Evolutionary conservation across 106 monocot species (phyloP).

Genomic region (Cymbidium sinense): DNA sequence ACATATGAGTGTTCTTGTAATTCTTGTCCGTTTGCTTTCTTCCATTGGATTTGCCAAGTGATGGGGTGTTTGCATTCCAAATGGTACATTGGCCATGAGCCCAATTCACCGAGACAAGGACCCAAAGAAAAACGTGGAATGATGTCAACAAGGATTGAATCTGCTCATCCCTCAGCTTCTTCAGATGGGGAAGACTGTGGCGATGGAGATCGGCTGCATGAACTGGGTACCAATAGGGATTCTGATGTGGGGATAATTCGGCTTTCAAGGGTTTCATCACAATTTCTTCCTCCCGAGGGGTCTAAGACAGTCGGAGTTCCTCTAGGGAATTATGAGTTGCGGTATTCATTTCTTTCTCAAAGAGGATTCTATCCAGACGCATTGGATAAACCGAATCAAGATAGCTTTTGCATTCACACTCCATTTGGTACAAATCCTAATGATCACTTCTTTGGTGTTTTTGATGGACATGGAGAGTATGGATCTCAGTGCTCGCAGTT

Average conservation of each 20-base stretch:
- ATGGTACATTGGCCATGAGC: constrained; percentile 37
- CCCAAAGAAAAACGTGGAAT: constrained; percentile 22
- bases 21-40: constrained; percentile 6
- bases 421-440: constrained; percentile 78
- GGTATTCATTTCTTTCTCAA: constrained; percentile 89
- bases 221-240: constrained; percentile 34
- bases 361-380: constrained; percentile 97
- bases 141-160: constrained; percentile 16
- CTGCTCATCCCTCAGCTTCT: constrained; percentile 23
- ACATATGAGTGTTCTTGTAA: constrained; percentile 19
- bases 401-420: constrained; percentile 85
- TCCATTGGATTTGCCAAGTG: constrained; percentile 18
- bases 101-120: constrained; percentile 25
- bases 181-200: constrained; percentile 38
- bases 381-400: constrained; percentile 88
- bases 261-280: constrained; percentile 77
- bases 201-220: constrained; percentile 44
- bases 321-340: constrained; percentile 65
- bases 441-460: constrained; percentile 97
- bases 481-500: constrained; percentile 96
- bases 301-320: constrained; percentile 71
- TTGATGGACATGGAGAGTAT: constrained; percentile 94
- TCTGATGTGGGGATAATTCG: constrained; percentile 62
- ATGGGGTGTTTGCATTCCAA: constrained; percentile 87
- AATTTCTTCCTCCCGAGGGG: constrained; percentile 91